Conservation (phyloP, 441 rosid species). For the Adansonia grandidieri region DNA sequence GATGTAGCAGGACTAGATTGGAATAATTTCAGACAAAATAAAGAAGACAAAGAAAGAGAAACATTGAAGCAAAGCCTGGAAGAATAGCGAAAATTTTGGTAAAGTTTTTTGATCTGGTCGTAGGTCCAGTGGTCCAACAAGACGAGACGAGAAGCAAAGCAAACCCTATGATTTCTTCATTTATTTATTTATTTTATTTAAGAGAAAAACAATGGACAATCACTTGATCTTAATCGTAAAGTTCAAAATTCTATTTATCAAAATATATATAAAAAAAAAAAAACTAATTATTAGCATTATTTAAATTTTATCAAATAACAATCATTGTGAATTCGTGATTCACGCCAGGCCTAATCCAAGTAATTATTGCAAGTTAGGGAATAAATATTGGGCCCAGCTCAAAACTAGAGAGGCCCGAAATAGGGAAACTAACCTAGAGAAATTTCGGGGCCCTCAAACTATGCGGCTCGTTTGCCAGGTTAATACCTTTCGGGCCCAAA, state of each 20-base stretch:
- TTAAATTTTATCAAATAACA: too few species aligned
- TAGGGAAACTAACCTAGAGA: neutral
- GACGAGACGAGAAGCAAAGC: neutral
- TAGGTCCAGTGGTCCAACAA: neutral
- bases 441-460: neutral
- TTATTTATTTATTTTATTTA: too few species aligned
- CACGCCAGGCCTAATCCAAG: too few species aligned
- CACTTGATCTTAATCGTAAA: too few species aligned
- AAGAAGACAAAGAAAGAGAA: too few species aligned
- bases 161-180: neutral
- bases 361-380: too few species aligned
- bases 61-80: neutral
- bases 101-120: constrained; percentile 24
- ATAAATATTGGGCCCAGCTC: neutral
- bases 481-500: neutral
- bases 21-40: neutral
- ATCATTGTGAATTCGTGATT: neutral
- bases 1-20: constrained; percentile 8
- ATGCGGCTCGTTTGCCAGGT: neutral
- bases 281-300: too few species aligned
- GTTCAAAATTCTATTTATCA: too few species aligned
- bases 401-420: neutral
- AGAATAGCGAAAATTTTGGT: constrained; percentile 12
- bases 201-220: too few species aligned
- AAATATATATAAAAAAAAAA: too few species aligned